These are phyloP conservation scores for Glomus cerebriforme DNA, from an alignment of 192 early-diverging fungal species.

Conservation along the genomic window DNA sequence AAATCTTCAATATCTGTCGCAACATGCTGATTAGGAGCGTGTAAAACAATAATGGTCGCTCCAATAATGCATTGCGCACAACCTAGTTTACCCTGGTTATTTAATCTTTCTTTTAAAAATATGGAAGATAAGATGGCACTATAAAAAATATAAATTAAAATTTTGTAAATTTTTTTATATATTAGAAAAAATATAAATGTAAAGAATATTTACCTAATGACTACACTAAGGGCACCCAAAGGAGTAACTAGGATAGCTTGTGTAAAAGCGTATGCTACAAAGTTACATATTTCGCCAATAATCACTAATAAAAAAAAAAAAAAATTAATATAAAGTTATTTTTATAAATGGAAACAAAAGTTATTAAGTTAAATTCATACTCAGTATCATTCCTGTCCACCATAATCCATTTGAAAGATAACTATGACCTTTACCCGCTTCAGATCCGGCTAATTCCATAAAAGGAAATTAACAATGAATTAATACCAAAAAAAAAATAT, in stretches of 20 bases:
- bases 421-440: slow-evolving; percentile 56
- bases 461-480: neutral
- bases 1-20: slow-evolving; percentile 80
- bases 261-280: slow-evolving; percentile 96
- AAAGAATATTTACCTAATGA: slow-evolving; percentile 62
- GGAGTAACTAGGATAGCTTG: slow-evolving; percentile 97
- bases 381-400: slow-evolving; percentile 63
- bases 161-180: neutral
- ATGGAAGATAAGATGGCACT: slow-evolving; percentile 64
- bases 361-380: slow-evolving; percentile 36
- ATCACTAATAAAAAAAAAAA: slow-evolving; percentile 64
- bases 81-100: slow-evolving; percentile 64
- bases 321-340: neutral
- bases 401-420: slow-evolving; percentile 55
- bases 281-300: slow-evolving; percentile 92
- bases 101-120: slow-evolving; percentile 67
- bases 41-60: slow-evolving; percentile 54
- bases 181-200: neutral
- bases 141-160: neutral
- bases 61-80: slow-evolving; percentile 66
- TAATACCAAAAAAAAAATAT: neutral
- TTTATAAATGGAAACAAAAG: neutral
- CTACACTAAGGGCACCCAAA: slow-evolving; percentile 87
- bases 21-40: slow-evolving; percentile 63
- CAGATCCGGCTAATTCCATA: slow-evolving; percentile 35